These are phyloP conservation scores for Umbelopsis sp. DNA, from an alignment of 192 early-diverging fungal genomes.

Conservation along the genomic window DNA sequence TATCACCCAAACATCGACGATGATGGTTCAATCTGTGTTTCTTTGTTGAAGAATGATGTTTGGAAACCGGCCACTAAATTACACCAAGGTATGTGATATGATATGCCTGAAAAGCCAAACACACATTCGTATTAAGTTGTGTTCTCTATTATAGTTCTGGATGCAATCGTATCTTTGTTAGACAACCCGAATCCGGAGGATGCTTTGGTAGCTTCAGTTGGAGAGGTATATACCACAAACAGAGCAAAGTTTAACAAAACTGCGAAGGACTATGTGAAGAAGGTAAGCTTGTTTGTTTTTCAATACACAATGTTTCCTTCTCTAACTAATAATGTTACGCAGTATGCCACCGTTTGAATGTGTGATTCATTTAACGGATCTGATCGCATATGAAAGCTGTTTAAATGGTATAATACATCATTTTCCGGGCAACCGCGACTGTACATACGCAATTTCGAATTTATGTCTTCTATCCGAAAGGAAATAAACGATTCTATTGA, in stretches of 20 bases:
- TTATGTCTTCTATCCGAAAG: too few species aligned
- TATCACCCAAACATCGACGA: constrained; percentile 81
- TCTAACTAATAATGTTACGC: too few species aligned
- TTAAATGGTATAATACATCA: too few species aligned
- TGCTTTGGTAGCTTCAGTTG: constrained; percentile 73
- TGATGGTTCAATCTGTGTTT: constrained; percentile 79
- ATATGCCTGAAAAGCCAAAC: background rate
- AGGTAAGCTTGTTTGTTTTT: constrained; percentile 41
- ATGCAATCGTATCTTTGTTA: constrained; percentile 63
- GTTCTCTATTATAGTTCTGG: constrained; percentile 52
- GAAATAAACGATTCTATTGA: too few species aligned
- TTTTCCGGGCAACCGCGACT: too few species aligned
- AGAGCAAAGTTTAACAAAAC: constrained; percentile 64
- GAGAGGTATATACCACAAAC: constrained; percentile 71
- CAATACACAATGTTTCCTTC: too few species aligned
- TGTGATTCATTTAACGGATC: too few species aligned
- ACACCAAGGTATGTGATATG: constrained; percentile 51
- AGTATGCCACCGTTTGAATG: too few species aligned
- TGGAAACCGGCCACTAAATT: constrained; percentile 87
- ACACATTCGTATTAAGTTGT: background rate
- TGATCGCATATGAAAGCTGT: too few species aligned
- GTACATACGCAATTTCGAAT: too few species aligned
- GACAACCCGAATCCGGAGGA: constrained; percentile 84
- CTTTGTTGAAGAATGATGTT: constrained; percentile 74
- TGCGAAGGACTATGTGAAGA: constrained; percentile 76